phyloP scores from a whole-genome alignment of 345 rosid genomes.

The Combretum micranthum region DNA sequence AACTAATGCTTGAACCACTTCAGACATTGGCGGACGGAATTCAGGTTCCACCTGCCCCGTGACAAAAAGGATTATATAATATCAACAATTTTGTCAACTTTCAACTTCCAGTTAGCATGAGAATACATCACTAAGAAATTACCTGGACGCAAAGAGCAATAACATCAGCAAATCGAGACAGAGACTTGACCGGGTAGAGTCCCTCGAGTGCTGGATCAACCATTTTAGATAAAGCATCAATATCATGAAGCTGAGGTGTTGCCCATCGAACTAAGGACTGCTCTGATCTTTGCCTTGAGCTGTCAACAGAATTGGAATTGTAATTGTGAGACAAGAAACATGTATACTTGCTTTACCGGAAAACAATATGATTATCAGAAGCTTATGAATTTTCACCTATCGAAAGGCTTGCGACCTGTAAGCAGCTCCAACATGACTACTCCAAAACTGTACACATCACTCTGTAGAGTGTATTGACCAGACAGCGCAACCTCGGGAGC shows the following conservation, averaged over 20 bases:
- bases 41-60: slow-evolving; percentile 86
- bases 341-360: not conserved
- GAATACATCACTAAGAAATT: slow-evolving; percentile 6
- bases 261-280: slow-evolving; percentile 99
- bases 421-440: slow-evolving; percentile 97
- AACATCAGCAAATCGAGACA: slow-evolving; percentile 97
- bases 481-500: slow-evolving; percentile 98
- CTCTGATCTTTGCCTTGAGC: slow-evolving; percentile 80
- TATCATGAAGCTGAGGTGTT: slow-evolving; percentile 98
- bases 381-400: slow-evolving; percentile 43
- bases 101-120: not conserved
- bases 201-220: slow-evolving; percentile 95
- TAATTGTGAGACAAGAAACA: not conserved
- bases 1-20: slow-evolving; percentile 95
- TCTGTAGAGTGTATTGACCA: slow-evolving; percentile 79
- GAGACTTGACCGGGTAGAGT: slow-evolving; percentile 94
- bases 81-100: not conserved
- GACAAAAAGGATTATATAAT: not conserved
- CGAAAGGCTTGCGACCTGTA: slow-evolving; percentile 96
- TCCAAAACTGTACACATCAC: slow-evolving; percentile 94
- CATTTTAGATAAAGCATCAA: slow-evolving; percentile 94
- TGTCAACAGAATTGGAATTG: slow-evolving; percentile 21
- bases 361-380: not conserved
- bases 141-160: slow-evolving; percentile 99
- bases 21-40: slow-evolving; percentile 97